A percentile compares a stretch with the other conserved stretches of the same genome.
Conservation (phyloP, 768 basidiomycete genomes). For the Steccherinum ochraceum region DNA sequence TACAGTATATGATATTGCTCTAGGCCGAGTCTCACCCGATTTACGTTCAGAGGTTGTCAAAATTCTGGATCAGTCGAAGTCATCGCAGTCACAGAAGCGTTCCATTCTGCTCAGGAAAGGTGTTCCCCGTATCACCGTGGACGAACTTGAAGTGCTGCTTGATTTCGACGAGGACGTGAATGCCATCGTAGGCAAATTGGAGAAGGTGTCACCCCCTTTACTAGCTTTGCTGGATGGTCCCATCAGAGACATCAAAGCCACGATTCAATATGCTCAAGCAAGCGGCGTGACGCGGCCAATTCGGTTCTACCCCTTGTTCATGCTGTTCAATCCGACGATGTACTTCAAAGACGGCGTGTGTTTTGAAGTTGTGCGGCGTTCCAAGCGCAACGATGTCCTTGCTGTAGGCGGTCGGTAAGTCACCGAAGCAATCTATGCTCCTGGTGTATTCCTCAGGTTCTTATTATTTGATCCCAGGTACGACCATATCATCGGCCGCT, state of each 20-base stretch:
- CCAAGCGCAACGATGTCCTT: constrained; percentile 62
- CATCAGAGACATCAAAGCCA: constrained; percentile 57
- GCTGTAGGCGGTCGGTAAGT: constrained; percentile 77
- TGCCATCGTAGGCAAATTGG: constrained; percentile 44
- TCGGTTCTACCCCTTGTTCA: constrained; percentile 58
- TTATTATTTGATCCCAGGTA: constrained; percentile 40
- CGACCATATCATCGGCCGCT: constrained; percentile 60
- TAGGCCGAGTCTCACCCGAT: constrained; percentile 55
- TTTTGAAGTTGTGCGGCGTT: constrained; percentile 65
- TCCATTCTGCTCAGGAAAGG: constrained; percentile 64
- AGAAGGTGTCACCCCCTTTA: constrained; percentile 53
- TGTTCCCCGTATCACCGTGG: constrained; percentile 55
- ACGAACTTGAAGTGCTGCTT: constrained; percentile 67
- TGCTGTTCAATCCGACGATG: constrained; percentile 58
- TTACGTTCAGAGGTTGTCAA: constrained; percentile 54
- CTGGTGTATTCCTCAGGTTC: background rate
- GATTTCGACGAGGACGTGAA: constrained; percentile 64
- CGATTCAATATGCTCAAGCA: constrained; percentile 49
- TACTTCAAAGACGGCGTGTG: constrained; percentile 72
- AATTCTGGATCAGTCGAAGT: constrained; percentile 60
- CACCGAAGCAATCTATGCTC: background rate
- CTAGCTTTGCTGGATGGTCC: constrained; percentile 40
- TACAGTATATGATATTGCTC: constrained; percentile 61
- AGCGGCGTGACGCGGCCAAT: constrained; percentile 62
- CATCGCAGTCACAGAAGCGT: constrained; percentile 62